These are phyloP conservation scores for Oryza coarctata DNA, from an alignment of 176 grass and related monocot species.

Conservation along the genomic window DNA sequence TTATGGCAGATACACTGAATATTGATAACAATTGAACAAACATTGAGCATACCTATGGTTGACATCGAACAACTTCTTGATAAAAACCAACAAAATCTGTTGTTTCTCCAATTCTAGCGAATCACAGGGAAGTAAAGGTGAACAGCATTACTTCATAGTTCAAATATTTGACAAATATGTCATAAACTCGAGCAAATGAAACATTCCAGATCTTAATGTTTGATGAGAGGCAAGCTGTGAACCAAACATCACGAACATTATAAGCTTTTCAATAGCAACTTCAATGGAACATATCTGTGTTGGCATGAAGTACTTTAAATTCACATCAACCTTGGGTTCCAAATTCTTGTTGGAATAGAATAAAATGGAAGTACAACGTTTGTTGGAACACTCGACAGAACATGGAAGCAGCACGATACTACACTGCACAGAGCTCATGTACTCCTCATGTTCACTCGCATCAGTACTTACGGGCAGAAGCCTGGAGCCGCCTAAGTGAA, in stretches of 20 bases:
- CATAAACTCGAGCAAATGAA: background rate
- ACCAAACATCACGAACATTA: background rate
- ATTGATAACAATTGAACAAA: background rate
- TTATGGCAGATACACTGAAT: background rate
- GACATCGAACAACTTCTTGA: slow-evolving; percentile 29
- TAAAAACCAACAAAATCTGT: slow-evolving; percentile 5
- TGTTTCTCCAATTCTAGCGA: slow-evolving; percentile 42
- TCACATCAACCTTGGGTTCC: background rate
- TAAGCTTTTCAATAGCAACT: background rate
- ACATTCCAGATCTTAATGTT: background rate
- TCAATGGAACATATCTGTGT: background rate
- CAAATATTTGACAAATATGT: background rate
- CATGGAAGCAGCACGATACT: background rate
- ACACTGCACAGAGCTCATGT: background rate
- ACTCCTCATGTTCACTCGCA: background rate
- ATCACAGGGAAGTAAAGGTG: slow-evolving; percentile 6
- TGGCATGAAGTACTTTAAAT: background rate
- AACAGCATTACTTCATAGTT: background rate
- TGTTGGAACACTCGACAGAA: background rate
- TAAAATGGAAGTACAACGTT: background rate
- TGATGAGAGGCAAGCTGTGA: background rate
- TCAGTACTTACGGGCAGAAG: background rate
- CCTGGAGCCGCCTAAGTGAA: background rate
- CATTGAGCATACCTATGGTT: slow-evolving; percentile 46
- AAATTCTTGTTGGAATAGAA: background rate